A percentile compares a stretch with the other conserved stretches of the same genome.
Conservation (phyloP, 164 flowering plant species). For the Nymphaea colorata region DNA sequence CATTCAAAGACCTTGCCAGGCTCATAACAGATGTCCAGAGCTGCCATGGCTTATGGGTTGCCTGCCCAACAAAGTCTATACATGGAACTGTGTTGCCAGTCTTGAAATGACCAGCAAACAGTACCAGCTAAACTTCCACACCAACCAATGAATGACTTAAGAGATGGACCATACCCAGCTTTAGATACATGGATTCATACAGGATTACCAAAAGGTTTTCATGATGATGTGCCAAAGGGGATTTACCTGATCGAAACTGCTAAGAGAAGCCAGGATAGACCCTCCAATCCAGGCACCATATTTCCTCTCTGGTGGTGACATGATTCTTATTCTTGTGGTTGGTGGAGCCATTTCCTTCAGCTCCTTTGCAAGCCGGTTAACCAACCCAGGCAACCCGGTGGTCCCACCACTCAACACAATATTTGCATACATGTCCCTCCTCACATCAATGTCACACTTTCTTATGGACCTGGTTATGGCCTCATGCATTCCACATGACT, state of each 20-base stretch:
- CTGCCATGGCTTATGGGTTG: no score
- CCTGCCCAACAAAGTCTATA: no score
- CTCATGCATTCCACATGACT: constrained; percentile 15
- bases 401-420: constrained; percentile 17
- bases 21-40: no score
- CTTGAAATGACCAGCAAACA: no score
- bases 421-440: constrained; percentile 17
- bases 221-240: background rate
- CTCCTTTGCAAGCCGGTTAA: constrained; percentile 15
- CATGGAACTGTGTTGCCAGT: no score
- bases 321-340: constrained; percentile 11
- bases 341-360: constrained; percentile 10
- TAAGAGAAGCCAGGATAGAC: constrained; percentile 19
- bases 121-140: background rate
- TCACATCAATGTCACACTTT: constrained; percentile 16
- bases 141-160: background rate
- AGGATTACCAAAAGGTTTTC: background rate
- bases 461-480: constrained; percentile 10
- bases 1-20: no score
- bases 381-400: constrained; percentile 17
- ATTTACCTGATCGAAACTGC: constrained; percentile 17
- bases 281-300: constrained; percentile 17
- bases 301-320: constrained; percentile 13
- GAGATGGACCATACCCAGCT: background rate
- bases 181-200: background rate